These are phyloP conservation scores for Theobroma grandiflorum DNA, from an alignment of 441 rosid genomes.

Conservation along the genomic window DNA sequence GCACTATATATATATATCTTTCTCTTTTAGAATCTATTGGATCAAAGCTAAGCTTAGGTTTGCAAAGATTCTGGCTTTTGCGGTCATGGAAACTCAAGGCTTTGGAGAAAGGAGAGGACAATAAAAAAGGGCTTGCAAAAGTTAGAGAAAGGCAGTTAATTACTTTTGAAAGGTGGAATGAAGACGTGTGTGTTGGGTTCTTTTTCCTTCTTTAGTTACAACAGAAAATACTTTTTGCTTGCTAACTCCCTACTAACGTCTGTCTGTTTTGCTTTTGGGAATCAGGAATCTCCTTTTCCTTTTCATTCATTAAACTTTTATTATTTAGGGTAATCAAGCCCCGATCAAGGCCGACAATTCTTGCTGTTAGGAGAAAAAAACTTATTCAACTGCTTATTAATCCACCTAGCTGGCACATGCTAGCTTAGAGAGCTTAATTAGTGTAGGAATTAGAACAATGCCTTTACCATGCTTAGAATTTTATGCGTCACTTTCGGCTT, in stretches of 20 bases:
- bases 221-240: slow-evolving; percentile 24
- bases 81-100: too few species aligned
- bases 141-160: slow-evolving; percentile 5
- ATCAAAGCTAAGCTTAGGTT: too few species aligned
- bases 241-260: neutral
- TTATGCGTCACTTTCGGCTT: slow-evolving; percentile 34
- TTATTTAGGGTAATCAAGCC: neutral
- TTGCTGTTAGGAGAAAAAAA: neutral
- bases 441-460: too few species aligned
- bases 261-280: neutral
- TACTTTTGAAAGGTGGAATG: slow-evolving; percentile 33
- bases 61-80: too few species aligned
- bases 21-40: too few species aligned
- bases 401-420: neutral
- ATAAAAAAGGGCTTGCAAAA: neutral
- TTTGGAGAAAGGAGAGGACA: neutral
- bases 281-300: neutral
- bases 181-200: slow-evolving; percentile 36
- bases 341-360: neutral
- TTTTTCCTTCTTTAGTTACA: slow-evolving; percentile 29
- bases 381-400: neutral
- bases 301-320: neutral
- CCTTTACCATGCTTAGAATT: neutral
- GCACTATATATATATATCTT: too few species aligned
- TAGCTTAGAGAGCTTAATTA: too few species aligned